Percentiles rank a stretch among this genome's conserved stretches.
Evolutionary conservation across 192 early-diverging fungal genomes (phyloP).

Genomic region (Lunasporangiospora selenospora): DNA sequence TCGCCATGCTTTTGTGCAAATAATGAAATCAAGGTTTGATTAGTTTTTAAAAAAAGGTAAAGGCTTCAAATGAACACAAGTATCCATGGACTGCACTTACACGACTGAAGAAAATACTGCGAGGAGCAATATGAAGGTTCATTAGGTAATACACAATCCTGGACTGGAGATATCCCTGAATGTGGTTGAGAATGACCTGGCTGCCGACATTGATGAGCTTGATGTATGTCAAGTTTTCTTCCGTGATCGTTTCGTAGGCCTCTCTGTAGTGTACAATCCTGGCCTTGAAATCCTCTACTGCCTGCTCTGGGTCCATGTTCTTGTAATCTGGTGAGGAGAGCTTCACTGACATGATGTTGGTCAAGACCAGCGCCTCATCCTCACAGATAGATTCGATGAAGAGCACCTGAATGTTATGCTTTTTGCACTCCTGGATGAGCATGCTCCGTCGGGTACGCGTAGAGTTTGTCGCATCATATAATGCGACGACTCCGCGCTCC

Average conservation of each 20-base stretch:
- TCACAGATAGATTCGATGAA: slow-evolving; percentile 98
- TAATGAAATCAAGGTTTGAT: too few species aligned
- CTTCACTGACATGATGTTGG: slow-evolving; percentile 97
- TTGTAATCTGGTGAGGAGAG: slow-evolving; percentile 94
- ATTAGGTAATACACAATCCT: slow-evolving; percentile 98
- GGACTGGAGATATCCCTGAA: slow-evolving; percentile 95
- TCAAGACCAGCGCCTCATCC: slow-evolving; percentile 83
- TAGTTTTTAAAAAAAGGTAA: slow-evolving; percentile 7
- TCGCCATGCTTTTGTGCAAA: slow-evolving; percentile 98
- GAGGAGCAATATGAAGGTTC: slow-evolving; percentile 98
- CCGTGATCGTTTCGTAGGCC: slow-evolving; percentile 88
- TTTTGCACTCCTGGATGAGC: slow-evolving; percentile 74
- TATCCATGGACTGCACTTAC: slow-evolving; percentile 30
- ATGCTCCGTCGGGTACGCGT: slow-evolving; percentile 80
- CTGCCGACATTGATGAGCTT: slow-evolving; percentile 96
- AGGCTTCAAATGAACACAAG: not conserved
- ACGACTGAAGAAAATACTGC: slow-evolving; percentile 91
- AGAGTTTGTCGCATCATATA: slow-evolving; percentile 99
- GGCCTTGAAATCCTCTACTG: slow-evolving; percentile 90
- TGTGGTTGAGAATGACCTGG: slow-evolving; percentile 92
- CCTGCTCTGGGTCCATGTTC: slow-evolving; percentile 83
- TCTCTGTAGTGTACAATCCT: slow-evolving; percentile 94
- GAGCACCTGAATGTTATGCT: slow-evolving; percentile 86
- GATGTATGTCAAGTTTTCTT: slow-evolving; percentile 81
- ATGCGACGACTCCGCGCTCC: slow-evolving; percentile 82